Conservation (phyloP, 2,329 filamentous ascomycete species). For the Stachybotrys chlorohalonatus region DNA sequence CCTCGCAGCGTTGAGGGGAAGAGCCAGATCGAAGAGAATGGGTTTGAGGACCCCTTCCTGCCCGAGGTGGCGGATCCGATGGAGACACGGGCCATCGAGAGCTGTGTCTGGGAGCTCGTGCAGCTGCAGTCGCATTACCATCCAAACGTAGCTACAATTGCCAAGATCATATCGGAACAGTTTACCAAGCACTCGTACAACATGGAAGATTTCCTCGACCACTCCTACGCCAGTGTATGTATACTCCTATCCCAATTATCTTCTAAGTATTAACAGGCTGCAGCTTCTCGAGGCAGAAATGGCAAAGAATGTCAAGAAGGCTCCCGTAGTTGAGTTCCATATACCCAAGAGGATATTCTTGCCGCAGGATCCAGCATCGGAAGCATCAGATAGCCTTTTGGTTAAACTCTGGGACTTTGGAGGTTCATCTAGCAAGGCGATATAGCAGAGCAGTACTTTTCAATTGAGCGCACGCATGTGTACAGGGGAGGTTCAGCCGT, state of each 20-base stretch:
- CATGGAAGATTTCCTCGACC: constrained; percentile 94
- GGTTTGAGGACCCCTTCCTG: constrained; percentile 65
- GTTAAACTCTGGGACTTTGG: constrained; percentile 55
- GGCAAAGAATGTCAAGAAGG: constrained; percentile 72
- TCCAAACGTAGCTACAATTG: constrained; percentile 88
- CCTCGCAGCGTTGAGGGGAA: constrained; percentile 48
- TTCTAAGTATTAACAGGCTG: neutral
- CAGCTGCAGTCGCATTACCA: constrained; percentile 91
- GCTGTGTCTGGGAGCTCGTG: constrained; percentile 89
- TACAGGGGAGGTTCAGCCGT: too few relatives aligned
- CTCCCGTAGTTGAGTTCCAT: constrained; percentile 84
- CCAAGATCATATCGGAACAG: constrained; percentile 89
- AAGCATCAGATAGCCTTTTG: constrained; percentile 43
- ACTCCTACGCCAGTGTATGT: constrained; percentile 76
- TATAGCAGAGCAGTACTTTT: constrained; percentile 1
- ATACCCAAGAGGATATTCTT: constrained; percentile 80
- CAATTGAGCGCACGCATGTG: too few relatives aligned
- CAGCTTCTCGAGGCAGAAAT: constrained; percentile 80
- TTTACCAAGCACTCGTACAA: constrained; percentile 95
- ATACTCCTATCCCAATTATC: neutral
- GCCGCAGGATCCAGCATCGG: constrained; percentile 37
- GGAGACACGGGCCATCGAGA: constrained; percentile 80
- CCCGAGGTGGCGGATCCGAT: constrained; percentile 72
- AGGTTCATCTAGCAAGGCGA: constrained; percentile 1
- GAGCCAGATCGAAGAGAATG: constrained; percentile 50